Evolutionary conservation across 176 grass and related monocot species (phyloP).

Genomic region (Canna indica): DNA sequence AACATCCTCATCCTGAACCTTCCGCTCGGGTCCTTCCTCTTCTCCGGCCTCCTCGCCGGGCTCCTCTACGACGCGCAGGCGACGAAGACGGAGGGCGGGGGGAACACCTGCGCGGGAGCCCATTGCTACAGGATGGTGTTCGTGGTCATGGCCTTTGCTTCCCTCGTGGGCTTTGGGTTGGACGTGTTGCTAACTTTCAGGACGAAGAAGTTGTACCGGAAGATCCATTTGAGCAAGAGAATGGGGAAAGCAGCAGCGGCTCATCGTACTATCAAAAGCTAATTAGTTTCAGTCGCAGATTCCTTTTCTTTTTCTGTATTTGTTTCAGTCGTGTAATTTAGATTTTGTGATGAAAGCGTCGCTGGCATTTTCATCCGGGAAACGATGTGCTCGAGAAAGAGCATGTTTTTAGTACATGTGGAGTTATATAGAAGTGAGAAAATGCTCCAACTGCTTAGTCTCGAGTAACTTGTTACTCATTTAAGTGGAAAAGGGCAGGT

Average conservation of each 20-base stretch:
- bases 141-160: slow-evolving; percentile 57
- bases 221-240: slow-evolving; percentile 70
- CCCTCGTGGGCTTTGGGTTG: slow-evolving; percentile 57
- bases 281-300: not conserved
- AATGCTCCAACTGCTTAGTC: too few relatives aligned
- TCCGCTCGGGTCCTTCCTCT: slow-evolving; percentile 88
- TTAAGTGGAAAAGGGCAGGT: too few relatives aligned
- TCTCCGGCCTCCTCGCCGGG: slow-evolving; percentile 86
- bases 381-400: too few relatives aligned
- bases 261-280: slow-evolving; percentile 1
- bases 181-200: slow-evolving; percentile 56
- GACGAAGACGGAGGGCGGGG: slow-evolving; percentile 50
- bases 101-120: slow-evolving; percentile 77
- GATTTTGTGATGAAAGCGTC: too few relatives aligned
- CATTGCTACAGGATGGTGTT: slow-evolving; percentile 91
- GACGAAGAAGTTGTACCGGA: slow-evolving; percentile 61
- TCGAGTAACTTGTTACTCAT: too few relatives aligned
- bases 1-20: slow-evolving; percentile 98
- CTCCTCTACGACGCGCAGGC: slow-evolving; percentile 88
- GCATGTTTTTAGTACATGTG: too few relatives aligned
- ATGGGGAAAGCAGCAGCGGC: slow-evolving; percentile 7
- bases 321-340: too few relatives aligned
- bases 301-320: too few relatives aligned
- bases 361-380: too few relatives aligned
- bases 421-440: too few relatives aligned